These are phyloP conservation scores for Moesziomyces antarcticus DNA, from an alignment of 1,284 basidiomycete genomes.

Conservation along the genomic window DNA sequence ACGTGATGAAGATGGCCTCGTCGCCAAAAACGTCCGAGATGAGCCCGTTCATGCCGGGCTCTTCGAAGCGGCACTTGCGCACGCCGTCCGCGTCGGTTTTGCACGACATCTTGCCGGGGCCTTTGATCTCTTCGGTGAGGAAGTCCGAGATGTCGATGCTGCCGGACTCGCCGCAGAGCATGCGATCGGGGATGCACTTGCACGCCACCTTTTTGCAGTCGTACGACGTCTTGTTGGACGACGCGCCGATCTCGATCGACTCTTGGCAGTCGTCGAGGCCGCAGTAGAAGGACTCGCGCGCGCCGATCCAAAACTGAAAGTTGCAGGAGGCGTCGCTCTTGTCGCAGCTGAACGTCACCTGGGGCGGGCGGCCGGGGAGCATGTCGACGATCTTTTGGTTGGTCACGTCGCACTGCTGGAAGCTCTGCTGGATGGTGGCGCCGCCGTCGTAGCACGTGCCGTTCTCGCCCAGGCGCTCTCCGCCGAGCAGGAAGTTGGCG, in stretches of 20 bases:
- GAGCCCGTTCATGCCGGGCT: constrained; percentile 93
- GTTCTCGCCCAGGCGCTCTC: constrained; percentile 70
- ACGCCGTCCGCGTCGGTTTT: constrained; percentile 70
- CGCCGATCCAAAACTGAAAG: constrained; percentile 86
- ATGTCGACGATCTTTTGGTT: constrained; percentile 88
- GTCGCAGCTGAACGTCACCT: constrained; percentile 82
- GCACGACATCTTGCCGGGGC: constrained; percentile 89
- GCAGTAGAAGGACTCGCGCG: constrained; percentile 95
- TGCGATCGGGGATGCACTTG: constrained; percentile 87
- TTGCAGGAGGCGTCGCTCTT: constrained; percentile 50
- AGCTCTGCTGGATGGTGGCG: constrained; percentile 87
- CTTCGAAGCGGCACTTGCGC: constrained; percentile 83
- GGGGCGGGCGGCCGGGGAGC: constrained; percentile 86
- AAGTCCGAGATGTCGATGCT: constrained; percentile 98
- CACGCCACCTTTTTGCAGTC: constrained; percentile 79
- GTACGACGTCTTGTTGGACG: constrained; percentile 68
- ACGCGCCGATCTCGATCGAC: constrained; percentile 39
- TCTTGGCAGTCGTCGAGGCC: constrained; percentile 78
- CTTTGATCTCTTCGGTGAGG: constrained; percentile 86
- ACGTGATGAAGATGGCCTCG: constrained; percentile 84
- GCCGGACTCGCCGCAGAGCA: constrained; percentile 94
- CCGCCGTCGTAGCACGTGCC: constrained; percentile 96
- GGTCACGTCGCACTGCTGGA: constrained; percentile 97
- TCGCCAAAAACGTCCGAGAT: constrained; percentile 95
- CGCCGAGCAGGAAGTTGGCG: constrained; percentile 46